Conservation (phyloP, 495 filamentous ascomycete genomes). For the Paragyromitra xinjiangensis region DNA sequence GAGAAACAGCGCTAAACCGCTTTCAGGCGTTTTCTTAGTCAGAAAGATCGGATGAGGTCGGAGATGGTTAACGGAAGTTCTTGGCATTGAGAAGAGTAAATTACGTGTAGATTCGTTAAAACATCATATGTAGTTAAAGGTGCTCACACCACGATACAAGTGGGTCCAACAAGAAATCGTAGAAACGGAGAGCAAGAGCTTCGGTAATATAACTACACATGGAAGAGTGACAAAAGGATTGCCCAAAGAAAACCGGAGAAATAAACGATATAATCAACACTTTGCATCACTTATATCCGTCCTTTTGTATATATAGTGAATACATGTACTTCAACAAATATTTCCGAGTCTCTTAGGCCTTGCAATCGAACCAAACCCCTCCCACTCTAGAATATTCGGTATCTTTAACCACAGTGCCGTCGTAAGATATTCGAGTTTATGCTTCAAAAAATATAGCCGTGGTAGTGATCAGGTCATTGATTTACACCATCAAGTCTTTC, state of each 20-base stretch:
- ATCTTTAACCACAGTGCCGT: background rate
- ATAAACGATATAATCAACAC: background rate
- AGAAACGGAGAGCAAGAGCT: too few relatives aligned
- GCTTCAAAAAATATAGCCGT: background rate
- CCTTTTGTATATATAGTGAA: too few relatives aligned
- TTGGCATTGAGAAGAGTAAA: background rate
- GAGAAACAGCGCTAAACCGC: slow-evolving; percentile 23
- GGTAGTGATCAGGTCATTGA: background rate
- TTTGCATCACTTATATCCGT: too few relatives aligned
- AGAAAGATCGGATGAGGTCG: slow-evolving; percentile 10
- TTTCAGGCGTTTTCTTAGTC: slow-evolving; percentile 38
- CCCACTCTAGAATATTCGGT: background rate
- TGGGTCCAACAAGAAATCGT: too few relatives aligned
- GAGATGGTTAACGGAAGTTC: background rate
- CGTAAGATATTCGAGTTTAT: background rate
- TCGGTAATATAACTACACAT: too few relatives aligned
- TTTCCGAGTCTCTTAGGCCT: background rate
- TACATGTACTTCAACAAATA: too few relatives aligned
- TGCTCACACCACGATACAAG: too few relatives aligned
- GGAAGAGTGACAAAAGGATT: background rate
- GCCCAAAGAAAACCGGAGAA: background rate
- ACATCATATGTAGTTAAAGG: too few relatives aligned
- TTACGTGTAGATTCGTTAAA: too few relatives aligned
- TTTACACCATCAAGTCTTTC: background rate
- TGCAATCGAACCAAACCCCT: background rate